Evolutionary conservation across 176 grass and related monocot species (phyloP).

Genomic region (Aegilops sharonensis): DNA sequence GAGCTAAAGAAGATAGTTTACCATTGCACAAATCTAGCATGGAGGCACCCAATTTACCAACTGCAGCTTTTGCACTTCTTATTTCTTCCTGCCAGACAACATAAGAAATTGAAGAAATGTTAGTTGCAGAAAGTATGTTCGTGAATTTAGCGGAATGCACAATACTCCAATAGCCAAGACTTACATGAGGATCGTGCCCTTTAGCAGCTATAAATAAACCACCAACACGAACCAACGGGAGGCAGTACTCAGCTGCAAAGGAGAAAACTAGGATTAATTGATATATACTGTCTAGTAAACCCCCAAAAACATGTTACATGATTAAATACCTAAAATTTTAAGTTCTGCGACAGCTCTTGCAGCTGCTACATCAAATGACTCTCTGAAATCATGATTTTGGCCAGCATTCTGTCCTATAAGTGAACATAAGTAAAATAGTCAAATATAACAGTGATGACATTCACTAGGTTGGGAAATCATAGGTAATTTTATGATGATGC

Average conservation of each 20-base stretch:
- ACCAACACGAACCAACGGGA: constrained; percentile 84
- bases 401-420: constrained; percentile 91
- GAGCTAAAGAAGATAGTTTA: constrained; percentile 20
- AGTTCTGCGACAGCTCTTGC: constrained; percentile 93
- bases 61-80: constrained; percentile 54
- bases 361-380: constrained; percentile 74
- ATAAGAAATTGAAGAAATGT: not conserved
- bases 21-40: constrained; percentile 58
- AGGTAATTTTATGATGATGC: not conserved
- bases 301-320: constrained; percentile 16
- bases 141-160: not conserved
- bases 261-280: not conserved
- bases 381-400: constrained; percentile 66
- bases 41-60: constrained; percentile 63
- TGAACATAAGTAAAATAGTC: constrained; percentile 32
- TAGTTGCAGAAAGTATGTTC: not conserved
- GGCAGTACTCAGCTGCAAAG: constrained; percentile 79
- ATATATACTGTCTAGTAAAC: not conserved
- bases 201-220: constrained; percentile 94
- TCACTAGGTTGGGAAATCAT: not conserved
- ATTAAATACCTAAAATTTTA: constrained; percentile 72
- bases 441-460: not conserved
- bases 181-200: constrained; percentile 81
- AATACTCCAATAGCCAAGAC: constrained; percentile 18
- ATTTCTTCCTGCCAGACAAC: constrained; percentile 71